These are phyloP conservation scores for Clonostachys chloroleuca DNA, from an alignment of 2,329 filamentous ascomycete genomes.

Conservation along the genomic window DNA sequence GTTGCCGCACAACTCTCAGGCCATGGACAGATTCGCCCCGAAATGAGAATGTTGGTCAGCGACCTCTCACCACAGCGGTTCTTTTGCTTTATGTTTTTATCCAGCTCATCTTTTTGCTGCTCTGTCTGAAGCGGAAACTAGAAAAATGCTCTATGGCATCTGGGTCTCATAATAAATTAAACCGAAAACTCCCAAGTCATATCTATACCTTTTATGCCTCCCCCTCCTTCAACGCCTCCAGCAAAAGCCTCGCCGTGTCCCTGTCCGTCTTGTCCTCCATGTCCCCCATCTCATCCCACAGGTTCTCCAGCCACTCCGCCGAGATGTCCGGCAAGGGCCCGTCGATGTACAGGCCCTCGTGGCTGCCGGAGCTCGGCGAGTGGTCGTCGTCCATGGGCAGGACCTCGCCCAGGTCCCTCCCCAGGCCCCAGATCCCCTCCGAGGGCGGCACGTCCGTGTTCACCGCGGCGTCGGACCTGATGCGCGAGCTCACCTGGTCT, in stretches of 20 bases:
- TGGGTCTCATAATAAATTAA: too few species aligned
- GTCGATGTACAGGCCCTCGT: constrained; percentile 17
- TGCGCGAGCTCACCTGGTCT: constrained; percentile 5
- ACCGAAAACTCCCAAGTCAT: not conserved
- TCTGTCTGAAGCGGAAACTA: too few species aligned
- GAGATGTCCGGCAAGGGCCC: constrained; percentile 17
- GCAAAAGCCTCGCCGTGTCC: constrained; percentile 28
- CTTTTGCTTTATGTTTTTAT: not conserved
- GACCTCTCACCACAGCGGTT: not conserved
- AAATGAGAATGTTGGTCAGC: too few species aligned
- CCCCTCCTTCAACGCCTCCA: constrained; percentile 28
- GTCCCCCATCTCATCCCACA: constrained; percentile 23
- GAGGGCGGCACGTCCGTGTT: constrained; percentile 14
- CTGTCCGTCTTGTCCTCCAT: constrained; percentile 21
- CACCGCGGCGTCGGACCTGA: not conserved
- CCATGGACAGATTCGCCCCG: too few species aligned
- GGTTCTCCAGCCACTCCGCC: constrained; percentile 28
- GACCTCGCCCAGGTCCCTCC: constrained; percentile 21
- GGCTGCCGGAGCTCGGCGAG: constrained; percentile 10
- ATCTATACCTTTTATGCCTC: constrained; percentile 10
- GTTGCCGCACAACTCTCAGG: too few species aligned
- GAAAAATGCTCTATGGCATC: too few species aligned
- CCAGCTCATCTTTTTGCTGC: too few species aligned
- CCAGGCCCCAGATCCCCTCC: constrained; percentile 20
- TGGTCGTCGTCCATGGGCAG: constrained; percentile 18